These are phyloP conservation scores for Aspergillus carbonarius DNA, from an alignment of 2,329 filamentous ascomycete species.

Conservation along the genomic window DNA sequence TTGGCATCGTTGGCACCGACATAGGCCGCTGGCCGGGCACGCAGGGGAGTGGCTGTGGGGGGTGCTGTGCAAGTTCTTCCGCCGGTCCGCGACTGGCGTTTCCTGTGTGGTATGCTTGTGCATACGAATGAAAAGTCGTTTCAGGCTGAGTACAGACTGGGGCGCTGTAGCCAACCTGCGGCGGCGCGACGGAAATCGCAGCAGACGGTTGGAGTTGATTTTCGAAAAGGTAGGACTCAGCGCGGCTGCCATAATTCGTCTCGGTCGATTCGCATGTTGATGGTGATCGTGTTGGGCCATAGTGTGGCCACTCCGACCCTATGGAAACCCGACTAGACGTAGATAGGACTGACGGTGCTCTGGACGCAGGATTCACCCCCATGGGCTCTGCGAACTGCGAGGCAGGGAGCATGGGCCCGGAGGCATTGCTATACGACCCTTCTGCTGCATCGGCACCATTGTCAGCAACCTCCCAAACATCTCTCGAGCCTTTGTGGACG, in stretches of 20 bases:
- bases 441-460: constrained; percentile 12
- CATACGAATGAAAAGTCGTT: constrained; percentile 20
- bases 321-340: constrained; percentile 27
- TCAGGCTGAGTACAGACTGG: constrained; percentile 15
- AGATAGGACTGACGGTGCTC: constrained; percentile 26
- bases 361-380: constrained; percentile 18
- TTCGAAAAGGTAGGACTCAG: constrained; percentile 25
- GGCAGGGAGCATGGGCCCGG: constrained; percentile 23
- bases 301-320: constrained; percentile 30
- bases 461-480: constrained; percentile 16
- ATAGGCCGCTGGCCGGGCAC: constrained; percentile 20
- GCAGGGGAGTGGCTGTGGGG: constrained; percentile 18
- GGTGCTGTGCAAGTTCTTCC: constrained; percentile 14
- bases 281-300: constrained; percentile 26
- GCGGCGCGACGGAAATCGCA: constrained; percentile 15
- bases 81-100: constrained; percentile 13
- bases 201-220: constrained; percentile 17
- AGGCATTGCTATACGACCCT: constrained; percentile 18
- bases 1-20: constrained; percentile 17
- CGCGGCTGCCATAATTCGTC: constrained; percentile 24
- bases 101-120: constrained; percentile 19
- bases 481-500: background rate
- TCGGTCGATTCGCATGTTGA: constrained; percentile 30
- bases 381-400: constrained; percentile 24
- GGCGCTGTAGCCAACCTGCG: constrained; percentile 24